Base-by-base conservation (phyloP, 768 basidiomycete species). In the Solioccasus polychromus region DNA sequence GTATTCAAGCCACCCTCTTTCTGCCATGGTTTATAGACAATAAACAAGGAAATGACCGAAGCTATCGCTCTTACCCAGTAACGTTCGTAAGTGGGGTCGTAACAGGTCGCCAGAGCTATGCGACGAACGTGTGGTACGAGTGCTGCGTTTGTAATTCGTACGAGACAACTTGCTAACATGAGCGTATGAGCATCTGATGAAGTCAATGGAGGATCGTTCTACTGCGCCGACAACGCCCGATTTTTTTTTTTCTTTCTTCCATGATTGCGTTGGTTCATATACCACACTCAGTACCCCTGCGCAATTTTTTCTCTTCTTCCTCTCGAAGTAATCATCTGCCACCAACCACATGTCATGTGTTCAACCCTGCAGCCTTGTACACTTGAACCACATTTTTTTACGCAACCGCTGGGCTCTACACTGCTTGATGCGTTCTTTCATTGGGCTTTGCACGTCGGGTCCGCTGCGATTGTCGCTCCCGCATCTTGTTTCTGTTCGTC, bases 41-140 rank as follows among this genome's bases (percentile, higher is more conserved):
- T 28, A 47, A 52, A 48, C 44, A n/a, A n/a, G n/a, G 44, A 56
- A 37, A n/a, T 17, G 28, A 38, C 38, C n/a, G n/a, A n/a, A n/a
- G n/a, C n/a, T n/a, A n/a, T 46, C 22, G 17, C 39, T 39, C 34
- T 42, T 18, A 30, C 23, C 37, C 35, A 36, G 36, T 17, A 35
- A 31, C 35, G 35, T 46, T 29, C 4, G 28, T 38, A 45, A 50
- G 41, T 37, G 39, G 43, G 36, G 44, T 38, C 30, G 35, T 42
- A 38, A 44, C 51, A 30, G 32, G 46, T 35, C 49, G 32, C 38
- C 32, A 41, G 53, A 45, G 42, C 24, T 48, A 48, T 36, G 45
- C 28, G 53, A 41, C 42, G 42, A 42, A 36, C 46, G 23, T 52
- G 57, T 46, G 57, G 53, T 58, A 37, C 47, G 48, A 42, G 35